Evolutionary conservation across 257 asterid species (phyloP).

Genomic region (Gentiana macrophylla): DNA sequence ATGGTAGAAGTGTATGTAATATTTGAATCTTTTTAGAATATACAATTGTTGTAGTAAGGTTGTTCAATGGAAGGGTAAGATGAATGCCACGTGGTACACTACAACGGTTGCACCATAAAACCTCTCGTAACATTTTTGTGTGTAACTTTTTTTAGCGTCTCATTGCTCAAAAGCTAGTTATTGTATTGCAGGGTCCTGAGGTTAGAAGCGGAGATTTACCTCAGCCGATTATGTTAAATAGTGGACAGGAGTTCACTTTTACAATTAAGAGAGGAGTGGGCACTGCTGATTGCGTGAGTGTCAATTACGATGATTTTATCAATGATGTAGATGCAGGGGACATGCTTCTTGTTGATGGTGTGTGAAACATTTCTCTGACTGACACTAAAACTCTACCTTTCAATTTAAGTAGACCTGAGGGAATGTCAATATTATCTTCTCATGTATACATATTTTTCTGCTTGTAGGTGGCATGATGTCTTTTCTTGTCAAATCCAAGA

Average conservation of each 20-base stretch:
- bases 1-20: too few species aligned
- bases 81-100: too few species aligned
- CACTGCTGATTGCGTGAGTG: conserved; percentile 82
- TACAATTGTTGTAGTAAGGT: too few species aligned
- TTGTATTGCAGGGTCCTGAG: conserved; percentile 87
- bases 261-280: conserved; percentile 97
- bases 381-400: too few species aligned
- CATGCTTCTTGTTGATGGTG: conserved; percentile 98
- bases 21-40: too few species aligned
- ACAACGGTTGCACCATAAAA: too few species aligned
- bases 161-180: background rate
- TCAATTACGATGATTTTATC: conserved; percentile 96
- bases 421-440: too few species aligned
- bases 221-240: conserved; percentile 59
- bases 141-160: too few species aligned
- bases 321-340: conserved; percentile 93
- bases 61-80: too few species aligned
- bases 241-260: conserved; percentile 95
- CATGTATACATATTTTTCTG: conserved; percentile 8
- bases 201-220: conserved; percentile 99
- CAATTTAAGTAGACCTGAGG: too few species aligned
- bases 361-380: background rate
- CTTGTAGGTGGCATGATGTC: conserved; percentile 97
- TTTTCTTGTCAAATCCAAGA: conserved; percentile 65
- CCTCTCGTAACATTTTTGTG: too few species aligned